phyloP scores from a whole-genome alignment of 2,329 filamentous ascomycete genomes.

The Pseudogymnoascus verrucosus region DNA sequence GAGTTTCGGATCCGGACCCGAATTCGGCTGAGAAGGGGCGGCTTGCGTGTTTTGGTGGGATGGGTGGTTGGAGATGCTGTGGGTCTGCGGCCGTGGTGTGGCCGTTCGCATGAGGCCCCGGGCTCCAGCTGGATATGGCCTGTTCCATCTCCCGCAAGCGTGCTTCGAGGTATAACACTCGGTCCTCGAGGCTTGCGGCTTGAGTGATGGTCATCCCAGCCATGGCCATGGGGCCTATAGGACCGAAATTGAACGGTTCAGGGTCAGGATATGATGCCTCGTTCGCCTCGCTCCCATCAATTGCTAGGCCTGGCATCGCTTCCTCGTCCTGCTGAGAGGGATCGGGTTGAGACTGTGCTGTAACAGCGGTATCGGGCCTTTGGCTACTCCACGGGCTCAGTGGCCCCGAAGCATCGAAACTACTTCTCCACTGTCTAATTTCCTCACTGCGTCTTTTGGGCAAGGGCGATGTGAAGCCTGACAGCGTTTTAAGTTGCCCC shows the following conservation, averaged over 20 bases:
- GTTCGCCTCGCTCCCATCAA: slow-evolving; percentile 7
- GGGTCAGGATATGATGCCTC: slow-evolving; percentile 28
- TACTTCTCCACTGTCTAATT: slow-evolving; percentile 56
- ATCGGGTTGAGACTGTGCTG: background rate
- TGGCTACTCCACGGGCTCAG: slow-evolving; percentile 20
- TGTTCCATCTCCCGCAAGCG: slow-evolving; percentile 45
- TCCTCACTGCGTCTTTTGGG: slow-evolving; percentile 52
- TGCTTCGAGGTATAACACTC: slow-evolving; percentile 44
- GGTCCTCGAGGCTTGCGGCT: slow-evolving; percentile 44
- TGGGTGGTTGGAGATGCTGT: background rate
- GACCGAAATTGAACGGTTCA: slow-evolving; percentile 42
- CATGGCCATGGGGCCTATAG: slow-evolving; percentile 34
- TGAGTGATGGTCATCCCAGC: slow-evolving; percentile 51
- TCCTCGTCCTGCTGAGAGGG: slow-evolving; percentile 10
- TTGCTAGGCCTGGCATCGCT: background rate
- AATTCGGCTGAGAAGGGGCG: background rate
- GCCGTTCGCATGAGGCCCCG: background rate
- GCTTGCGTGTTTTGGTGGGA: background rate
- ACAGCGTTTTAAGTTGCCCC: slow-evolving; percentile 38
- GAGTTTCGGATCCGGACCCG: background rate
- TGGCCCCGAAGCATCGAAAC: slow-evolving; percentile 44
- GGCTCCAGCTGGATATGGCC: slow-evolving; percentile 11
- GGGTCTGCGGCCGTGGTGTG: background rate
- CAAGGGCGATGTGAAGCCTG: background rate
- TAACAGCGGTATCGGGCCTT: background rate